Evolutionary conservation across 1,139 yeast species (phyloP).

Genomic region (Kodamaea fungicola): DNA sequence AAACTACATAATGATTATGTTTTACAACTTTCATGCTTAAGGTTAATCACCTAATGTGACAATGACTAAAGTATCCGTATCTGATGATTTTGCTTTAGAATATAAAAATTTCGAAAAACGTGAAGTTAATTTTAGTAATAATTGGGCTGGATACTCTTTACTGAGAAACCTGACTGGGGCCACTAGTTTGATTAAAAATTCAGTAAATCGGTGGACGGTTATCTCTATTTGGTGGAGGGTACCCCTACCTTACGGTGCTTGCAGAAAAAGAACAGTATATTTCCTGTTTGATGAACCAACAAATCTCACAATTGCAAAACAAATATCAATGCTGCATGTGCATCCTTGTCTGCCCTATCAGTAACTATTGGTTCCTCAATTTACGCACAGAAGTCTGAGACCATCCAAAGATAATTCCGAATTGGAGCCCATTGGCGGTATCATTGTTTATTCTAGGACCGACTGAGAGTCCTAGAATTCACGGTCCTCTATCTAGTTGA

Average conservation of each 20-base stretch:
- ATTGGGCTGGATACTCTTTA: not conserved
- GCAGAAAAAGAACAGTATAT: constrained; percentile 49
- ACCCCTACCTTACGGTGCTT: constrained; percentile 48
- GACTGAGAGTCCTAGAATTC: constrained; percentile 74
- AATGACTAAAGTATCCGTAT: too few relatives aligned
- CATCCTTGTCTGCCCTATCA: constrained; percentile 26
- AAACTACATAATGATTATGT: too few relatives aligned
- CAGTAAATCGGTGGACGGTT: constrained; percentile 18
- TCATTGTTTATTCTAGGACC: constrained; percentile 76
- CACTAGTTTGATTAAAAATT: not conserved
- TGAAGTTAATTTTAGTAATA: too few relatives aligned
- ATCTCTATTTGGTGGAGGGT: constrained; percentile 53
- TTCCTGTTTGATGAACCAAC: constrained; percentile 55
- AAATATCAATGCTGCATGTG: constrained; percentile 17
- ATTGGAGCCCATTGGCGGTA: constrained; percentile 58
- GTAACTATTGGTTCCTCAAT: constrained; percentile 64
- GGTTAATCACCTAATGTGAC: too few relatives aligned
- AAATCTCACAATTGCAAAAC: constrained; percentile 49
- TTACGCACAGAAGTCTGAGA: constrained; percentile 49
- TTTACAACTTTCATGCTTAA: too few relatives aligned
- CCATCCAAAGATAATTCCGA: constrained; percentile 40
- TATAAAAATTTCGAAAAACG: too few relatives aligned
- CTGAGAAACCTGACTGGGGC: not conserved
- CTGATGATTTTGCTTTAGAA: too few relatives aligned
- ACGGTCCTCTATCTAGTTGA: constrained; percentile 80